Base-by-base conservation (phyloP, 2,329 filamentous ascomycete species). In the Diaporthe ampelina region DNA sequence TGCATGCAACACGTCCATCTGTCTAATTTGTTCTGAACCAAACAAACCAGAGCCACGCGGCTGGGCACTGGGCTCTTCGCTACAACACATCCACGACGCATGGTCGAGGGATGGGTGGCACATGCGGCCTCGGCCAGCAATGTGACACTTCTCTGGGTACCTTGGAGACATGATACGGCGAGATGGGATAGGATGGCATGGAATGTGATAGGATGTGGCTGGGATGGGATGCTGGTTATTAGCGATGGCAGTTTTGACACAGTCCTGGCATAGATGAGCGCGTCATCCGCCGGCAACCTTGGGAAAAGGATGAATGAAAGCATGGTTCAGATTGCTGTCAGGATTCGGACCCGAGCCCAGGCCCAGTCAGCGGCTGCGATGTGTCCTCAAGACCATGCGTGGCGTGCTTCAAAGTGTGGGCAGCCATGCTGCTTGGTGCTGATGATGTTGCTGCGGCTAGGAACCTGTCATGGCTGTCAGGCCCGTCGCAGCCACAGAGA, bases 271-370 rank as follows among this genome's bases (percentile, higher is more conserved):
- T n/a, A 54, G 48, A 68, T 68, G 63, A 68, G 63, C 63, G 63
- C 63, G 63, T 68, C 63, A 68, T 68, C 63, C 29, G 54, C n/a
- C n/a, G 32, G 29, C 63, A 40, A 54, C 63, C 48, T 68, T 57
- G 54, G 15, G 29, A 7, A 35, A 13, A 67, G 45, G 45, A 67
- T 67, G 63, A 21, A 26, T 24, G 21, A 48, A 52, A 37, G 61
- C 63, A 37, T 67, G 63, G 45, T 15, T 24, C 45, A 67, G 29
- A 52, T 32, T 29, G 21, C 63, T 52, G 63, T 54, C 63, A 40
- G 63, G 63, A 68, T 68, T 54, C 32, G 43, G 43, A 35, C 24
- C 61, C 61, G n/a, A 48, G 29, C 26, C 61, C 43, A 65, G 29
- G 32, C 32, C 63, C 63, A 54, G 63, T 68, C 48, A 54, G 45